These are phyloP conservation scores for Vicia sativa DNA, from an alignment of 306 rosid species.

Conservation along the genomic window DNA sequence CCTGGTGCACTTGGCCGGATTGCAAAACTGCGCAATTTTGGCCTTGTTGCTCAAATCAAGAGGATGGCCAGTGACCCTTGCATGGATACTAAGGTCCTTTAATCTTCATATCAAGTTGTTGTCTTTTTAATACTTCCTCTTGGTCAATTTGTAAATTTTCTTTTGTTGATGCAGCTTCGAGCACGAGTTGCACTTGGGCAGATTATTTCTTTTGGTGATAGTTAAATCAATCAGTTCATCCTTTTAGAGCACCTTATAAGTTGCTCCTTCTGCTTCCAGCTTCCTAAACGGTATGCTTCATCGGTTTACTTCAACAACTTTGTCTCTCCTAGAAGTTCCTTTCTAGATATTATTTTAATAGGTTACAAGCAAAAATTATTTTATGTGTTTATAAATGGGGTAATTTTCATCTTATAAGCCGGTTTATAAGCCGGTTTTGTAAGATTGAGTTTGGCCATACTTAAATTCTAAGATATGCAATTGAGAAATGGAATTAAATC, in stretches of 20 bases:
- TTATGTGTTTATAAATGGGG: background rate
- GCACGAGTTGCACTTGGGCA: conserved; percentile 68
- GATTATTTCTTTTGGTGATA: conserved; percentile 51
- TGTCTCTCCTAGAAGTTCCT: conserved; percentile 26
- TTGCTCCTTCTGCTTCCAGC: conserved; percentile 37
- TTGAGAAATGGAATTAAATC: conserved; percentile 18
- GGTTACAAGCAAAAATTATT: conserved; percentile 17
- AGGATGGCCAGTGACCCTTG: conserved; percentile 75
- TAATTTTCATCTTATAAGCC: too few species aligned
- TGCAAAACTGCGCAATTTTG: conserved; percentile 58
- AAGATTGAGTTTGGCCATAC: too few species aligned
- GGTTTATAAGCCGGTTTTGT: too few species aligned
- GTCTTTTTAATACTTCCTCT: conserved; percentile 1
- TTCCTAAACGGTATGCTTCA: conserved; percentile 54
- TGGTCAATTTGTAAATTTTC: conserved; percentile 35
- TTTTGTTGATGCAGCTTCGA: conserved; percentile 62
- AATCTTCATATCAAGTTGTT: conserved; percentile 24
- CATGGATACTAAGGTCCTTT: conserved; percentile 70
- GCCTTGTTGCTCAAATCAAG: conserved; percentile 73
- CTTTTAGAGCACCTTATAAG: conserved; percentile 28
- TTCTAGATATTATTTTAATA: conserved; percentile 25
- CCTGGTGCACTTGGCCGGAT: conserved; percentile 59
- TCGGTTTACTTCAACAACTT: conserved; percentile 31
- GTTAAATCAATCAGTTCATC: conserved; percentile 42
- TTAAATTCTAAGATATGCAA: background rate